Base-by-base conservation (phyloP, 352 stramenopile species). In the Poterioochromonas sp. region DNA sequence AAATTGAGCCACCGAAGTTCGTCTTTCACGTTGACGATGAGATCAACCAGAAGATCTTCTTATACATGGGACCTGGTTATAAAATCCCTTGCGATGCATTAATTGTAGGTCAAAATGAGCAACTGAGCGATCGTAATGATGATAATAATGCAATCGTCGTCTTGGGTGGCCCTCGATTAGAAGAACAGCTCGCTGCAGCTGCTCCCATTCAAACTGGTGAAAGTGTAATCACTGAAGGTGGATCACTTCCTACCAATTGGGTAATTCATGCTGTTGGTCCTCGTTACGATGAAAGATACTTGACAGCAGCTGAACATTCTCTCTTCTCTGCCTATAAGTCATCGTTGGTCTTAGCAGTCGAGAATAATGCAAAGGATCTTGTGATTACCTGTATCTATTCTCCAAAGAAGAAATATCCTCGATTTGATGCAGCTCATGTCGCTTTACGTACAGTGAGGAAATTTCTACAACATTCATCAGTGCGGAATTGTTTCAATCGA, bases 211-310 rank as follows among this genome's bases (percentile, higher is more conserved):
- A 65, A 65, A 65, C 54, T 39, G 54, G 54, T 15, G 54, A 65
- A 5, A 65, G 54, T 22, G 12, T 11, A 39, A 65, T 65, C 8
- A 65, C 54, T 35, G 3, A 5, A 15, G 54, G 54, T 35, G 8
- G n/a, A 29, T 5, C 26, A 39, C n/a, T 65, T 11, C 54, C 54
- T 35, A 29, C 34, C 8, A 5, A 11, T 29, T 65, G 34, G 26
- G 54, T 65, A 12, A 65, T 65, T 65, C 54, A 65, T 65, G 26
- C 54, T 39, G 54, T 65, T 39, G 26, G 26, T 65, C 54, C 54
- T 11, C 8, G n/a, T 15, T 65, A 35, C 26, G 54, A 65, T 39
- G 8, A 11, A 39, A 32, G 54, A 39, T 65, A 65, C 26, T 39
- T 65, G 54, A 65, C 54, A 15, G 54, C 54, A 39, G 5, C 54